Evolutionary conservation across 164 flowering plant species (phyloP).

Genomic region (Sextonia rubra): DNA sequence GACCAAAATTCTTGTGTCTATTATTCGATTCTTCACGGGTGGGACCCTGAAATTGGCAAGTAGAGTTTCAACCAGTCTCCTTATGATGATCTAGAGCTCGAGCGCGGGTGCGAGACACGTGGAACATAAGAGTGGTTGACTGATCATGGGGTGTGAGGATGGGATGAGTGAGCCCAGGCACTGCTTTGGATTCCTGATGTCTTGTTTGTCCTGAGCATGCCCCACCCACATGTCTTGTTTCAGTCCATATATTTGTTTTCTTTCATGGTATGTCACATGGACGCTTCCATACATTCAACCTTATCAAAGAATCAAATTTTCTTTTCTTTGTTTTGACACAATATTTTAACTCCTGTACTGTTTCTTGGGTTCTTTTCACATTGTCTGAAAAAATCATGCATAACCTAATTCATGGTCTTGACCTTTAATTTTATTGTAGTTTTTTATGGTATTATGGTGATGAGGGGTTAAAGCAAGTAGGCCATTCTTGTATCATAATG

Average conservation of each 20-base stretch:
- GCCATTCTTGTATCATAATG: background rate
- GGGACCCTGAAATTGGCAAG: background rate
- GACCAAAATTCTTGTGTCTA: background rate
- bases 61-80: background rate
- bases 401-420: no score
- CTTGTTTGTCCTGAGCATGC: background rate
- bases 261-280: conserved; percentile 1
- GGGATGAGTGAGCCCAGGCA: background rate
- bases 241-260: background rate
- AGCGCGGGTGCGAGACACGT: background rate
- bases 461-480: background rate
- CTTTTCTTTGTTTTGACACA: background rate
- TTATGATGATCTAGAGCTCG: background rate
- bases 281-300: conserved; percentile 1
- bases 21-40: background rate
- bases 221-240: conserved; percentile 4
- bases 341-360: background rate
- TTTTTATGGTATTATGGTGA: background rate
- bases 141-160: background rate
- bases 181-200: background rate
- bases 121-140: background rate
- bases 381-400: background rate
- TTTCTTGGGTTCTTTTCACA: background rate
- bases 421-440: no score
- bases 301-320: background rate